Conservation (phyloP, 2,329 filamentous ascomycete species). For the Penicillium brevicompactum region DNA sequence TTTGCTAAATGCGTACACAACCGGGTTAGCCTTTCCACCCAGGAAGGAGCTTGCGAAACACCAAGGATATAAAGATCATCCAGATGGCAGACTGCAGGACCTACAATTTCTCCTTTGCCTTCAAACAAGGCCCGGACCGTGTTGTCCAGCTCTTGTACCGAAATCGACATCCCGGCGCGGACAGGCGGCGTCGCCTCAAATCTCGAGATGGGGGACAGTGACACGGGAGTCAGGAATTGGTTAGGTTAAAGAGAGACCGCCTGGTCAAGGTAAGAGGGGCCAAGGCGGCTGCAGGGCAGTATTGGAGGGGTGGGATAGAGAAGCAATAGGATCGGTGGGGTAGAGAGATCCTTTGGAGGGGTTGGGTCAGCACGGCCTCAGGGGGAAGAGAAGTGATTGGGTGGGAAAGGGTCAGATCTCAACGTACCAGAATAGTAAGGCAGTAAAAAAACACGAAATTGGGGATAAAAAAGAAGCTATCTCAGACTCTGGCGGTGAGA, state of each 20-base stretch:
- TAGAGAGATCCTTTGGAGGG: constrained; percentile 21
- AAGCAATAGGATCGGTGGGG: constrained; percentile 27
- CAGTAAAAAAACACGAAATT: constrained; percentile 1
- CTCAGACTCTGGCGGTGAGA: constrained; percentile 23
- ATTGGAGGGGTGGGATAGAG: constrained; percentile 8
- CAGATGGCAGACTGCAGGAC: constrained; percentile 33
- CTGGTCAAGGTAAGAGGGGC: constrained; percentile 17
- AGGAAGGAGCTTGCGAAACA: not conserved
- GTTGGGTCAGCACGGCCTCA: constrained; percentile 19
- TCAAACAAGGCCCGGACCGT: constrained; percentile 98
- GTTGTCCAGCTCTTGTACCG: constrained; percentile 93
- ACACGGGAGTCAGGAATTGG: constrained; percentile 12
- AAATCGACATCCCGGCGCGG: constrained; percentile 59
- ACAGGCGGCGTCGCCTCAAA: constrained; percentile 33
- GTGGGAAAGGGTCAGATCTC: not conserved
- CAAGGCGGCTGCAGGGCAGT: constrained; percentile 13
- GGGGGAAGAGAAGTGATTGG: constrained; percentile 7
- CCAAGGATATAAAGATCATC: not conserved
- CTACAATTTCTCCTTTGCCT: constrained; percentile 87
- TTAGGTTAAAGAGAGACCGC: constrained; percentile 1
- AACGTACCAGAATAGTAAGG: constrained; percentile 3
- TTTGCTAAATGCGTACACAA: constrained; percentile 68
- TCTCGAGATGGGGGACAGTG: constrained; percentile 21
- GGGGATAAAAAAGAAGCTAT: constrained; percentile 13
- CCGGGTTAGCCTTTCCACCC: constrained; percentile 22